These are phyloP conservation scores for Sordariomycetes sp. DNA, from an alignment of 2,329 filamentous ascomycete genomes.

Conservation along the genomic window DNA sequence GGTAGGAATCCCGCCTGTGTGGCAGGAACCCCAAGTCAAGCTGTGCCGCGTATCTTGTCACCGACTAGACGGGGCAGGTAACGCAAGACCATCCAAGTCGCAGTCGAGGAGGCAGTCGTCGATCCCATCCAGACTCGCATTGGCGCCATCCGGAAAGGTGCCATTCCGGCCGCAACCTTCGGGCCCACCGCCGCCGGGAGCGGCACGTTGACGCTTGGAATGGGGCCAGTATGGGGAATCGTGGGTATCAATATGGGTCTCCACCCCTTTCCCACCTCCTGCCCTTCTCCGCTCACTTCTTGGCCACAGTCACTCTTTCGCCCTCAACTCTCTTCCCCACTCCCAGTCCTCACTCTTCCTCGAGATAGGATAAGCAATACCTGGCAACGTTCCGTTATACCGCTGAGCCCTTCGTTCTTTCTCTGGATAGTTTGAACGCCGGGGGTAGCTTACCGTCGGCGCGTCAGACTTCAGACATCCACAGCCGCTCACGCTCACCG, in stretches of 20 bases:
- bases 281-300: not conserved
- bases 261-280: not conserved
- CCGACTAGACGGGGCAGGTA: too few species aligned
- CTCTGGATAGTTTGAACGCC: not conserved
- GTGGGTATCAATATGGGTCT: not conserved
- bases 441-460: too few species aligned
- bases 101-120: not conserved
- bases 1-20: too few species aligned
- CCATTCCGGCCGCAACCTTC: not conserved
- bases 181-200: not conserved
- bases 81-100: too few species aligned
- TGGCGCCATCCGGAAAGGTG: not conserved
- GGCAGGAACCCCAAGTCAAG: too few species aligned
- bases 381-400: too few species aligned
- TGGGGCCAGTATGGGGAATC: not conserved
- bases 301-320: not conserved
- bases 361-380: not conserved
- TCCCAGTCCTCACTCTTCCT: not conserved
- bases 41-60: too few species aligned
- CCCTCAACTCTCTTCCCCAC: not conserved
- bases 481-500: too few species aligned
- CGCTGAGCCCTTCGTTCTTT: too few species aligned
- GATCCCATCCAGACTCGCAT: not conserved
- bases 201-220: not conserved
- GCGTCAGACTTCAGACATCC: too few species aligned